A percentile compares a stretch with the other conserved stretches of the same genome.
phyloP scores from a whole-genome alignment of 2,329 filamentous ascomycete species.

The Alternaria metachromatica region DNA sequence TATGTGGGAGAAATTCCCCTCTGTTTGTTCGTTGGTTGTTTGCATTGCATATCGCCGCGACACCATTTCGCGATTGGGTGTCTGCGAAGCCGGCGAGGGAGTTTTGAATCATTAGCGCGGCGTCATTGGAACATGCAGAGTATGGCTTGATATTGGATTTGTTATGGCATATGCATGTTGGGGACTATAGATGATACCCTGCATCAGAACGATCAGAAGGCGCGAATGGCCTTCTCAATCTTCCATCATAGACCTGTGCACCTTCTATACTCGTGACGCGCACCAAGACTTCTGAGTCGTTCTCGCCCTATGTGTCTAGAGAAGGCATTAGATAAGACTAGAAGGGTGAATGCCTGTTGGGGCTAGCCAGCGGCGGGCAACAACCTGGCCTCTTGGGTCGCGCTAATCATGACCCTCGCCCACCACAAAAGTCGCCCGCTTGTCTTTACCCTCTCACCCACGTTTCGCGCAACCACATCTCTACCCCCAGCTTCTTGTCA shows the following conservation, averaged over 20 bases:
- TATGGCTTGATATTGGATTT: not conserved
- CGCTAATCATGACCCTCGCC: slow-evolving; percentile 19
- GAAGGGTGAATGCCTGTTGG: slow-evolving; percentile 25
- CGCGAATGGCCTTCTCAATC: not conserved
- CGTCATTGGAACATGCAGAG: slow-evolving; percentile 23
- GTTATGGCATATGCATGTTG: slow-evolving; percentile 4
- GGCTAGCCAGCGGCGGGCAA: slow-evolving; percentile 26
- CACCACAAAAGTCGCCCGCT: slow-evolving; percentile 34
- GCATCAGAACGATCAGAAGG: slow-evolving; percentile 5
- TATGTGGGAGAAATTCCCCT: not conserved
- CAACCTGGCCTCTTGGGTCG: slow-evolving; percentile 40
- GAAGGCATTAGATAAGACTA: slow-evolving; percentile 35
- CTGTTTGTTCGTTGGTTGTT: slow-evolving; percentile 1
- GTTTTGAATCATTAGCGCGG: slow-evolving; percentile 30
- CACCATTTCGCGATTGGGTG: not conserved
- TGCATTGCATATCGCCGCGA: slow-evolving; percentile 4
- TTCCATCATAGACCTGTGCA: not conserved
- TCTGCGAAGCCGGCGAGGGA: slow-evolving; percentile 1
- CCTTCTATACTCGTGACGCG: not conserved
- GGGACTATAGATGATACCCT: slow-evolving; percentile 34
- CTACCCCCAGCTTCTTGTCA: not conserved
- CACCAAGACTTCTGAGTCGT: not conserved
- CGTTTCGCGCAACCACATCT: slow-evolving; percentile 18
- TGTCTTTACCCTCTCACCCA: slow-evolving; percentile 16
- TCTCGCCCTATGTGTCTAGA: slow-evolving; percentile 25